Percentiles rank a stretch among this genome's conserved stretches.
phyloP scores from a whole-genome alignment of 495 filamentous ascomycete species.

The Annulohypoxylon bovei region DNA sequence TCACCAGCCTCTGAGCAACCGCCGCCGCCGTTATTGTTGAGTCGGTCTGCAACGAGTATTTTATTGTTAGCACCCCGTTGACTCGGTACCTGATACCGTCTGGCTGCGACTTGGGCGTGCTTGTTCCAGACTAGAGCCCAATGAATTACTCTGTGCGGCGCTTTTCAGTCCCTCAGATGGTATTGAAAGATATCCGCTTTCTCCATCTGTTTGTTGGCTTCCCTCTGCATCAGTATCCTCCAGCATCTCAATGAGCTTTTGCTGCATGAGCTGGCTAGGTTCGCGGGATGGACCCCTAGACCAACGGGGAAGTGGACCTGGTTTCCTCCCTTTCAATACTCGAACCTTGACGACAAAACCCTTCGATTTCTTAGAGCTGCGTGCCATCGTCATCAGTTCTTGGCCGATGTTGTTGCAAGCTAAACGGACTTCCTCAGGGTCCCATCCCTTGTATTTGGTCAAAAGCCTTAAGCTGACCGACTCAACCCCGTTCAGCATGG shows the following conservation, averaged over 20 bases:
- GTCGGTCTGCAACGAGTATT: neutral
- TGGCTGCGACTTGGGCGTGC: neutral
- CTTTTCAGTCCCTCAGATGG: conserved; percentile 19
- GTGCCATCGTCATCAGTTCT: conserved; percentile 62
- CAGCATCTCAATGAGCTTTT: conserved; percentile 16
- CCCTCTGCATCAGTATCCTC: conserved; percentile 28
- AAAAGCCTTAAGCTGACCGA: conserved; percentile 67
- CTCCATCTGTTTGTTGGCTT: conserved; percentile 23
- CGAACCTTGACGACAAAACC: conserved; percentile 58
- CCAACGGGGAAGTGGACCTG: conserved; percentile 42
- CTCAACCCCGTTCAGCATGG: conserved; percentile 72
- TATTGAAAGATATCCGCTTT: conserved; percentile 32
- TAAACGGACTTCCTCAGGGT: conserved; percentile 61
- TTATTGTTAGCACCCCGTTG: neutral
- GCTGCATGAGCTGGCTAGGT: conserved; percentile 34
- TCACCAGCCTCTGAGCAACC: neutral
- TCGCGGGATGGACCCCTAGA: conserved; percentile 40
- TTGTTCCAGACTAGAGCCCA: conserved; percentile 7
- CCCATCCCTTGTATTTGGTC: conserved; percentile 68
- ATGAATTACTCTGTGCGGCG: conserved; percentile 8
- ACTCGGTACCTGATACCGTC: neutral
- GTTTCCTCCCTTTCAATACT: conserved; percentile 67
- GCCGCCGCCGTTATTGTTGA: neutral
- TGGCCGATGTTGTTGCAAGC: conserved; percentile 64
- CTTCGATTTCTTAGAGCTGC: conserved; percentile 52